Conservation (phyloP, 371 early-diverging fungal species). For the Mucor velutinosus region DNA sequence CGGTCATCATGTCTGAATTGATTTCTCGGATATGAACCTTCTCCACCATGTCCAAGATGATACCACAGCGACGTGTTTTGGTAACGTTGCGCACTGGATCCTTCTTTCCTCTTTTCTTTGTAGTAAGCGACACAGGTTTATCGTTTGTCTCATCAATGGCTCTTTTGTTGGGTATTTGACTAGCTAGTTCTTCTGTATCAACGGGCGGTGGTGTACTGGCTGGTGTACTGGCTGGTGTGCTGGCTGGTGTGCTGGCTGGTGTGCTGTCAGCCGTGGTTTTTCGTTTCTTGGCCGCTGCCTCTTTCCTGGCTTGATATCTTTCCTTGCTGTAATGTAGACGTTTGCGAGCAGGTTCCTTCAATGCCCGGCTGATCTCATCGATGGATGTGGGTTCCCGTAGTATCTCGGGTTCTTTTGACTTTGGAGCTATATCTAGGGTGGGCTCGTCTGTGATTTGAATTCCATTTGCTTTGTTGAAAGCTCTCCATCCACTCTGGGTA, state of each 20-base stretch:
- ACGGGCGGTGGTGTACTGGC: background rate
- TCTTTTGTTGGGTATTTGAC: background rate
- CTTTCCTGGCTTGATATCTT: background rate
- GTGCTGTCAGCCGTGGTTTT: background rate
- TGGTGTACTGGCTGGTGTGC: background rate
- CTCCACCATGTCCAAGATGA: slow-evolving; percentile 19
- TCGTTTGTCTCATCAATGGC: background rate
- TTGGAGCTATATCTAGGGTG: background rate
- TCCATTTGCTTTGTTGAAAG: background rate
- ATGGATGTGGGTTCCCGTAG: slow-evolving; percentile 6
- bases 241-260: background rate
- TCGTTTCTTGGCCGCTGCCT: background rate
- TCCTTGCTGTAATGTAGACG: background rate
- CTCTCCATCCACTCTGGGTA: slow-evolving; percentile 6
- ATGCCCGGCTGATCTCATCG: background rate
- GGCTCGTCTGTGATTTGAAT: background rate
- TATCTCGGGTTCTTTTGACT: background rate
- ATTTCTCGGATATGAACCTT: slow-evolving; percentile 12
- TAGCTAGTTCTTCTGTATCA: background rate
- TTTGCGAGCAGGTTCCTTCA: background rate
- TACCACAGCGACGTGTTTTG: slow-evolving; percentile 1
- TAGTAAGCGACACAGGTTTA: background rate
- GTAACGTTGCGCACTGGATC: background rate
- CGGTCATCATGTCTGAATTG: background rate
- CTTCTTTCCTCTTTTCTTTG: background rate